phyloP scores from a whole-genome alignment of 345 rosid genomes.

The Mallotus nudiflorus region DNA sequence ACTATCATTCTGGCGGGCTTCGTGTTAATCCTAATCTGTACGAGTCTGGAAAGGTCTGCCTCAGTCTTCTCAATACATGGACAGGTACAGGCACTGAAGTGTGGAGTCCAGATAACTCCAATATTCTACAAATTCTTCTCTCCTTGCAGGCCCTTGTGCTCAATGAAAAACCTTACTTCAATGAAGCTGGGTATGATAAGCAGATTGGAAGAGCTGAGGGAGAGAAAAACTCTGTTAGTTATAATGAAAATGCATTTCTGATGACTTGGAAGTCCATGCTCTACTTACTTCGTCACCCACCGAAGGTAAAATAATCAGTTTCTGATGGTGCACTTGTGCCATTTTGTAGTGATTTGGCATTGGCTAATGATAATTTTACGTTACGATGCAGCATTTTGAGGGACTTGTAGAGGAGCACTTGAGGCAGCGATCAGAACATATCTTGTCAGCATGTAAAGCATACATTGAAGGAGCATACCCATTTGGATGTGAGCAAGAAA shows the following conservation, averaged over 20 bases:
- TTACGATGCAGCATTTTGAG: constrained; percentile 72
- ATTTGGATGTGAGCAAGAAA: constrained; percentile 29
- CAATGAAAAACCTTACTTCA: constrained; percentile 95
- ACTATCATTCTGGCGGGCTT: constrained; percentile 85
- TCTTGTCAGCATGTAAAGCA: constrained; percentile 67
- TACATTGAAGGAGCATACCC: constrained; percentile 72
- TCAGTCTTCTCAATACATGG: constrained; percentile 96
- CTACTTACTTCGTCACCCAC: constrained; percentile 62
- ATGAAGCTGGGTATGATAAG: constrained; percentile 89
- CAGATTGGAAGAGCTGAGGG: constrained; percentile 85
- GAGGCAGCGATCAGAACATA: constrained; percentile 31
- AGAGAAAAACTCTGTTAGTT: constrained; percentile 84
- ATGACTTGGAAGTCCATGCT: constrained; percentile 88
- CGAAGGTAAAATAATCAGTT: constrained; percentile 56
- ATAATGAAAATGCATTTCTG: constrained; percentile 84
- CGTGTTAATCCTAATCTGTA: constrained; percentile 90
- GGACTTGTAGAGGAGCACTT: constrained; percentile 77
- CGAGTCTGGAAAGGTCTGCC: constrained; percentile 87
- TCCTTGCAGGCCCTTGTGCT: constrained; percentile 97
- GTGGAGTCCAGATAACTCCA: constrained; percentile 79
- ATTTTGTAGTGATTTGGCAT: not conserved
- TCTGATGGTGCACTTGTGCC: too few relatives aligned
- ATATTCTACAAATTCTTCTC: constrained; percentile 86
- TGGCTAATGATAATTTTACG: not conserved
- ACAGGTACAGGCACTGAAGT: constrained; percentile 81